phyloP scores from a whole-genome alignment of 148 eudicot species.

The Mesembryanthemum crystallinum region DNA sequence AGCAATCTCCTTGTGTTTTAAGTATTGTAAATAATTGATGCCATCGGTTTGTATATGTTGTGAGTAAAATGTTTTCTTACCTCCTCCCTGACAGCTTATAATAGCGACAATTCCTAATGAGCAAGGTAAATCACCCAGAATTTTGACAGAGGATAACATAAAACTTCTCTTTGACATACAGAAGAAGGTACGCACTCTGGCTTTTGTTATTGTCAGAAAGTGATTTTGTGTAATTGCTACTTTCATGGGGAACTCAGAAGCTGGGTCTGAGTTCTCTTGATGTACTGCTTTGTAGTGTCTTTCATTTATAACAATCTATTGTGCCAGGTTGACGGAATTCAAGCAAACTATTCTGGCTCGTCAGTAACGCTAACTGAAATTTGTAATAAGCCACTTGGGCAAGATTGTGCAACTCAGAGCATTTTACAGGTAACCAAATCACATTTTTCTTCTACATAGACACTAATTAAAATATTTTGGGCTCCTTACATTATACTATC shows the following conservation, averaged over 20 bases:
- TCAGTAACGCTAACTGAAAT: slow-evolving; percentile 72
- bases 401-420: slow-evolving; percentile 98
- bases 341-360: slow-evolving; percentile 76
- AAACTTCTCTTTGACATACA: slow-evolving; percentile 88
- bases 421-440: slow-evolving; percentile 72
- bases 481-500: background rate
- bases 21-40: no score
- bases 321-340: slow-evolving; percentile 82
- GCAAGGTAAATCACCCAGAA: slow-evolving; percentile 59
- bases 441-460: background rate
- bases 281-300: background rate
- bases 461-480: background rate
- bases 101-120: slow-evolving; percentile 64
- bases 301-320: slow-evolving; percentile 2
- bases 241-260: background rate
- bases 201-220: slow-evolving; percentile 1
- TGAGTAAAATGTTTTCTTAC: background rate
- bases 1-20: background rate
- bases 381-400: slow-evolving; percentile 95
- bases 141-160: slow-evolving; percentile 74
- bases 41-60: background rate
- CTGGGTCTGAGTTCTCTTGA: background rate
- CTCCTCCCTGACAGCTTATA: slow-evolving; percentile 60
- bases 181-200: slow-evolving; percentile 57
- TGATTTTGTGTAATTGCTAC: slow-evolving; percentile 4